These are phyloP conservation scores for Carpinus fangiana DNA, from an alignment of 306 rosid genomes.

Conservation along the genomic window DNA sequence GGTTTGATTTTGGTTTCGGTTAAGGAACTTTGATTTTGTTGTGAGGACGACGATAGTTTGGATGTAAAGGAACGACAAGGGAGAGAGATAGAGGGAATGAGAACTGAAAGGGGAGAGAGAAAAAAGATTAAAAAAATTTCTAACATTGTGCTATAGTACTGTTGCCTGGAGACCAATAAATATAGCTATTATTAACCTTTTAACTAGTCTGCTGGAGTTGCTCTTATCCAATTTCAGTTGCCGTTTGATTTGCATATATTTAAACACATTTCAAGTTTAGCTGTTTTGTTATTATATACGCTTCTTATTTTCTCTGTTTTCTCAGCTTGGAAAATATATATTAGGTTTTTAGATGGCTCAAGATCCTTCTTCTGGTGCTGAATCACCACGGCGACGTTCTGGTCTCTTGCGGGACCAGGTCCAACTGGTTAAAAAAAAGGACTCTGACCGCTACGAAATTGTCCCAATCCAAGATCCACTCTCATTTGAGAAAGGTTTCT, in stretches of 20 bases:
- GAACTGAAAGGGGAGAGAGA: too few relatives aligned
- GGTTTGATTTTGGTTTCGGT: too few relatives aligned
- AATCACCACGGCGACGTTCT: slow-evolving; percentile 65
- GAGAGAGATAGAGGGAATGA: too few relatives aligned
- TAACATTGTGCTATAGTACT: too few relatives aligned
- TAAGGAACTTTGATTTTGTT: too few relatives aligned
- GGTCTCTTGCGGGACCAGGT: slow-evolving; percentile 89
- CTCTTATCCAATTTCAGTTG: background rate
- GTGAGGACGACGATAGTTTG: too few relatives aligned
- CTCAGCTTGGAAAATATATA: slow-evolving; percentile 30
- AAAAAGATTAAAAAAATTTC: too few relatives aligned
- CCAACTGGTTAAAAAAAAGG: slow-evolving; percentile 77
- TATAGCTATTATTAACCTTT: too few relatives aligned
- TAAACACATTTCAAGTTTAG: slow-evolving; percentile 5
- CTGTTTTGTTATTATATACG: slow-evolving; percentile 1
- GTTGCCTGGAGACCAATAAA: too few relatives aligned
- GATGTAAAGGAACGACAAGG: too few relatives aligned
- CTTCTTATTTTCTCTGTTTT: slow-evolving; percentile 17
- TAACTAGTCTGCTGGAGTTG: too few relatives aligned
- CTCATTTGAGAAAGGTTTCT: slow-evolving; percentile 96
- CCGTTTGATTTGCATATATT: background rate
- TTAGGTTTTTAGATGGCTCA: slow-evolving; percentile 57
- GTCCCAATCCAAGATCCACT: slow-evolving; percentile 68
- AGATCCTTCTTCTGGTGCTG: slow-evolving; percentile 57
- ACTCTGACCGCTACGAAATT: slow-evolving; percentile 76